Evolutionary conservation across 2,329 filamentous ascomycete genomes (phyloP).

Genomic region (Cercospora berteroae): DNA sequence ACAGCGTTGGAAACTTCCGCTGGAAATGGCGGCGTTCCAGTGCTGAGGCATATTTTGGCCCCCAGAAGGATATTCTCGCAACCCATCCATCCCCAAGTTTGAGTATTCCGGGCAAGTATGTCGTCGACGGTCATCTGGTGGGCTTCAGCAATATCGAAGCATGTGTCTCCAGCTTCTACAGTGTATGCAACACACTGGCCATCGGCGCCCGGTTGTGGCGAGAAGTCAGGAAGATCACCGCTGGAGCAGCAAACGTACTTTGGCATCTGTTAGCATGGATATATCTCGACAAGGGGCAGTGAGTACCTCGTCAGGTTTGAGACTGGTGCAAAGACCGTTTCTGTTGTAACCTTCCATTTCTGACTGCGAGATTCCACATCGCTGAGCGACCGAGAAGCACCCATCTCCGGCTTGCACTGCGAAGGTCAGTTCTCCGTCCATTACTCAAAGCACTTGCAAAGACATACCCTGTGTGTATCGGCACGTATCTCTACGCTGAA

Average conservation of each 20-base stretch:
- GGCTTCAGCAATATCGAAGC: constrained; percentile 36
- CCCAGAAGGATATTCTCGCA: constrained; percentile 39
- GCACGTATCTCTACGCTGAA: constrained; percentile 9
- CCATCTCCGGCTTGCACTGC: constrained; percentile 19
- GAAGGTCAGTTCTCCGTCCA: neutral
- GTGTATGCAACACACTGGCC: constrained; percentile 43
- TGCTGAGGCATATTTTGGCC: constrained; percentile 43
- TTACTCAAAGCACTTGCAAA: neutral
- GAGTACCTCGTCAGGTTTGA: constrained; percentile 27
- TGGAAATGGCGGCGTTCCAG: constrained; percentile 45
- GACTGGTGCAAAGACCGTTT: constrained; percentile 27
- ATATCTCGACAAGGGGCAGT: neutral
- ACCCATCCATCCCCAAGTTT: constrained; percentile 48
- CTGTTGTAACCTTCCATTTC: constrained; percentile 16
- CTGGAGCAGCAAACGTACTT: constrained; percentile 16
- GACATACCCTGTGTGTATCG: constrained; percentile 11
- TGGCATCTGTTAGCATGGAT: neutral
- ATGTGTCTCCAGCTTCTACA: constrained; percentile 40
- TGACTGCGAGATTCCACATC: constrained; percentile 10
- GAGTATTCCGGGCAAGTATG: constrained; percentile 43
- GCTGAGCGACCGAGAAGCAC: constrained; percentile 14
- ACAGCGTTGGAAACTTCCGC: constrained; percentile 40
- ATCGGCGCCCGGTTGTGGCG: constrained; percentile 38
- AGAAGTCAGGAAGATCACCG: constrained; percentile 23
- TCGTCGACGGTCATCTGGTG: constrained; percentile 41